Evolutionary conservation across 345 rosid species (phyloP), one percentile per base, ranked within the genome.

Genomic region (Camelina neglecta): DNA sequence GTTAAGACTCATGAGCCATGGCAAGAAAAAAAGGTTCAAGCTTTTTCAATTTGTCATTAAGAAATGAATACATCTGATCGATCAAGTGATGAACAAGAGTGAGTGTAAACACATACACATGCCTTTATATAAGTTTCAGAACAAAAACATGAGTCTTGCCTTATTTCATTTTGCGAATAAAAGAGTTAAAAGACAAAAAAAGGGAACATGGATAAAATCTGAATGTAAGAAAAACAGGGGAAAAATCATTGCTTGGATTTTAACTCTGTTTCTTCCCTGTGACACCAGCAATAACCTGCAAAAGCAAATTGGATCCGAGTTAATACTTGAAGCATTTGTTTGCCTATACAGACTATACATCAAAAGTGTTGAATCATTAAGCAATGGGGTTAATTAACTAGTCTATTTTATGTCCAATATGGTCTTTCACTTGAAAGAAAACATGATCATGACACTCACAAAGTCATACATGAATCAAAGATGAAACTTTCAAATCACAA

Each of bases 221-320:
- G 45, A 61, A 79, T 20, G 72, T 72, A 72, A 48, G 64, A 51
- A 70, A 70, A 62, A 55, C 51, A 56, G 45, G 31, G 7, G 21
- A 39, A 48, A 29, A 35, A 39, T 20, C 35, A 65, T 70, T 51
- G 58, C 59, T 56, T 65, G 60, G 20, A 50, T 83, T 26, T 29
- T 79, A 86, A 24, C 53, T 68, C 72, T 86, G 79, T 72, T 81
- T 85, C 85, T 93, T 93, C 63, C 98, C 93, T 36, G 92, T 87
- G 82, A 90, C 88, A 35, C 96, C 97, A 11, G 93, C 94, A 70
- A 91, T 84, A 56, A 90, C 94, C 97, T 93, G 85, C 82, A 78
- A 66, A 72, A 51, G 67, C 54, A 69, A 62, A 54, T 4, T 36
- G 45, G 12, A 24, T 23, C 31, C 2, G 18, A 73, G 71, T 60